Percentiles rank a stretch among this genome's conserved stretches.
These are phyloP conservation scores for Protea cynaroides DNA, from an alignment of 164 flowering plant genomes.

Conservation along the genomic window DNA sequence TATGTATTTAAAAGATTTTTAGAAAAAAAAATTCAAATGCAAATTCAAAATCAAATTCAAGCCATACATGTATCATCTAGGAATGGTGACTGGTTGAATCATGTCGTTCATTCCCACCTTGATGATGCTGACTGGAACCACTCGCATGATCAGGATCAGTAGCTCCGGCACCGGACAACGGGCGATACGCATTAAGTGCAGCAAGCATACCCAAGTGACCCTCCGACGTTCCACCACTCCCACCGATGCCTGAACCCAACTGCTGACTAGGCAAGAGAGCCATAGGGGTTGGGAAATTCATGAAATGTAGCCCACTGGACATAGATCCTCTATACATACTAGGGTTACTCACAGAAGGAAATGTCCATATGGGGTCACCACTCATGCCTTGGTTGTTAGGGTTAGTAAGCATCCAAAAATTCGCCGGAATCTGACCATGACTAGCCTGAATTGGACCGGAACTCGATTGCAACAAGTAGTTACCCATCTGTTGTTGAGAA, in stretches of 20 bases:
- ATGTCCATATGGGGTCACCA: slow-evolving; percentile 52
- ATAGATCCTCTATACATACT: slow-evolving; percentile 41
- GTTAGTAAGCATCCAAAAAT: slow-evolving; percentile 84
- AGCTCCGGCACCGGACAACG: slow-evolving; percentile 22
- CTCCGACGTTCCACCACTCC: slow-evolving; percentile 23
- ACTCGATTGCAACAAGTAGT: slow-evolving; percentile 52
- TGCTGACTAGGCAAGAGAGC: slow-evolving; percentile 60
- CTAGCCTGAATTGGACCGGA: slow-evolving; percentile 42
- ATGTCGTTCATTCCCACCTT: slow-evolving; percentile 51
- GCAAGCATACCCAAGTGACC: slow-evolving; percentile 64
- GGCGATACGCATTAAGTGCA: slow-evolving; percentile 52
- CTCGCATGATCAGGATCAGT: slow-evolving; percentile 40
- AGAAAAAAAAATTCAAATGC: background rate
- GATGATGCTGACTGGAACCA: slow-evolving; percentile 56
- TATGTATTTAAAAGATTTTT: background rate
- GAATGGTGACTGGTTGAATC: slow-evolving; percentile 38
- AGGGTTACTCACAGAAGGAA: slow-evolving; percentile 24
- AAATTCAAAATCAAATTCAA: background rate
- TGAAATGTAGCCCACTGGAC: slow-evolving; percentile 60
- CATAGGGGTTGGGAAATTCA: slow-evolving; percentile 57
- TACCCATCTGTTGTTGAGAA: slow-evolving; percentile 46
- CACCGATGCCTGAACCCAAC: slow-evolving; percentile 24
- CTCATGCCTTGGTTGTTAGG: slow-evolving; percentile 39
- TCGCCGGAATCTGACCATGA: slow-evolving; percentile 56
- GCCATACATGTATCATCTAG: slow-evolving; percentile 14